These are phyloP conservation scores for Hygrocybe coccinea DNA, from an alignment of 768 basidiomycete genomes.

Conservation along the genomic window DNA sequence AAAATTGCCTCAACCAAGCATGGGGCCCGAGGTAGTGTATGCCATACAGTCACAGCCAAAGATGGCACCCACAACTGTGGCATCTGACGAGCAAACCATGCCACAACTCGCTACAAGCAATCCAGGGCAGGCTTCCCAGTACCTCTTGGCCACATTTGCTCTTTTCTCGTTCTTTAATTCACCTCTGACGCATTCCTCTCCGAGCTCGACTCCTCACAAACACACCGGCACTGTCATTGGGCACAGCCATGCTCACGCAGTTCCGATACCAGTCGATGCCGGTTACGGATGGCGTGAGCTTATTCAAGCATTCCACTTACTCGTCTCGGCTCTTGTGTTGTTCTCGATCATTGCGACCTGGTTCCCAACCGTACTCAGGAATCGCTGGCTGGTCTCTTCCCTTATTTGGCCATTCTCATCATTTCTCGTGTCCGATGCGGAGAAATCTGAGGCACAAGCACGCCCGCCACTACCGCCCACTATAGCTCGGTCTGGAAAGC, in stretches of 20 bases:
- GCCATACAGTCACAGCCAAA: constrained; percentile 24
- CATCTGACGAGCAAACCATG: not conserved
- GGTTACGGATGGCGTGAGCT: constrained; percentile 48
- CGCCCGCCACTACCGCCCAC: not conserved
- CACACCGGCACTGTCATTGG: constrained; percentile 57
- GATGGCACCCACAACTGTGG: constrained; percentile 8
- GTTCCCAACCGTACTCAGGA: constrained; percentile 11
- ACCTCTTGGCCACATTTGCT: constrained; percentile 77
- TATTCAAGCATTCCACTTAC: constrained; percentile 60
- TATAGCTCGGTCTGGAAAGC: not conserved
- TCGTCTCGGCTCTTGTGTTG: constrained; percentile 61
- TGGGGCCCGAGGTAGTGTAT: constrained; percentile 22
- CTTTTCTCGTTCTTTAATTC: constrained; percentile 85
- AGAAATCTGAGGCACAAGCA: not conserved
- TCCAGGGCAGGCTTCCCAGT: constrained; percentile 45
- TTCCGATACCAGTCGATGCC: constrained; percentile 9
- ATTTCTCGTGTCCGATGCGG: not conserved
- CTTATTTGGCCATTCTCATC: not conserved
- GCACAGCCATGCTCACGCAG: constrained; percentile 21
- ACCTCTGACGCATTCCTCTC: constrained; percentile 46
- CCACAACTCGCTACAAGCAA: constrained; percentile 10
- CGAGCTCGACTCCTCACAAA: constrained; percentile 37
- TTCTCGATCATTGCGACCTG: constrained; percentile 49
- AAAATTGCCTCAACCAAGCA: constrained; percentile 49
- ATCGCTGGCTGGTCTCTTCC: not conserved